These are phyloP conservation scores for Endocalyx cinctus DNA, from an alignment of 2,329 filamentous ascomycete genomes.

Conservation along the genomic window DNA sequence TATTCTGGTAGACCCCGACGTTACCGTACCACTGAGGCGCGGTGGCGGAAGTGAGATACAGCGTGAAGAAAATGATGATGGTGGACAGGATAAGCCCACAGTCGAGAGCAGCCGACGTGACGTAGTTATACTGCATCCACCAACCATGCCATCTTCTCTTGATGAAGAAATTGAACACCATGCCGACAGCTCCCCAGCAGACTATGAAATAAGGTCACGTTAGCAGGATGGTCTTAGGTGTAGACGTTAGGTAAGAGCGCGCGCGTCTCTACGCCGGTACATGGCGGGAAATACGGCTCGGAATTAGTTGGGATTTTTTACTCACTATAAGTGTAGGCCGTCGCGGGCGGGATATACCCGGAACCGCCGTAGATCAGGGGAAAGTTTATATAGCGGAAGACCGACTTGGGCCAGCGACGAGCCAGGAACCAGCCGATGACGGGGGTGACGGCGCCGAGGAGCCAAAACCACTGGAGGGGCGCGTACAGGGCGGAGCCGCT, in stretches of 20 bases:
- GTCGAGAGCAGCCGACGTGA: slow-evolving; percentile 67
- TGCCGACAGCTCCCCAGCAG: slow-evolving; percentile 64
- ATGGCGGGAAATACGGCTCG: no score
- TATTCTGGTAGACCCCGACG: slow-evolving; percentile 38
- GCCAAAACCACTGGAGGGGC: slow-evolving; percentile 65
- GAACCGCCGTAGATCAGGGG: slow-evolving; percentile 66
- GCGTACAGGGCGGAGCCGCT: slow-evolving; percentile 58
- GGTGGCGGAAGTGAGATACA: slow-evolving; percentile 54
- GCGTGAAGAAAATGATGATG: slow-evolving; percentile 64
- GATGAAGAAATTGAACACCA: slow-evolving; percentile 65
- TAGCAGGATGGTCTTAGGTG: no score
- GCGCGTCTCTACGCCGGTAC: no score
- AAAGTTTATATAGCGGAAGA: slow-evolving; percentile 61
- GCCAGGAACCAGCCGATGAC: slow-evolving; percentile 53
- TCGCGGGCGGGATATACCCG: slow-evolving; percentile 62
- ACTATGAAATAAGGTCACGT: no score
- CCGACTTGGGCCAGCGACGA: slow-evolving; percentile 55
- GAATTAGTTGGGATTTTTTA: no score
- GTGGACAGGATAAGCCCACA: slow-evolving; percentile 62
- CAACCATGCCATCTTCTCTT: slow-evolving; percentile 62
- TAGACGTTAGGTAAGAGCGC: no score
- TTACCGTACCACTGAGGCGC: slow-evolving; percentile 63
- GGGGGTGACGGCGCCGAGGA: slow-evolving; percentile 60
- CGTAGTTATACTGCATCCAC: slow-evolving; percentile 78
- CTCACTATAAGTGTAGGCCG: slow-evolving; percentile 66